These are phyloP conservation scores for Ceratocystis diversiconidia DNA, from an alignment of 2,329 filamentous ascomycete genomes.

Conservation along the genomic window DNA sequence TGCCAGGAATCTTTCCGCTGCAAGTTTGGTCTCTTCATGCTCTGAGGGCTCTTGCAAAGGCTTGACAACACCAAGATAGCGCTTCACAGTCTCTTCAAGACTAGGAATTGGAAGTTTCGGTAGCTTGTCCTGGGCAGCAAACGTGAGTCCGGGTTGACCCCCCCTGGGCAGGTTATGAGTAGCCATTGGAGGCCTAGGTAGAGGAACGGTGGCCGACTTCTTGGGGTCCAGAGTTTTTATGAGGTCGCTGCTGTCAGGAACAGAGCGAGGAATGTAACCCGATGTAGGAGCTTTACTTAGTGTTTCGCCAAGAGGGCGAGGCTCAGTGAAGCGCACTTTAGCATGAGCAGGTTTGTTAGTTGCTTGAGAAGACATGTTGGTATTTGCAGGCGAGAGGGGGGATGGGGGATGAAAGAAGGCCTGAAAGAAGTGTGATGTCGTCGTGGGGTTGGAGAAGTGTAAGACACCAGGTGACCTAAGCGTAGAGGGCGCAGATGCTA, in stretches of 20 bases:
- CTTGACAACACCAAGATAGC: conserved; percentile 64
- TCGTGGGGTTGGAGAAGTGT: neutral
- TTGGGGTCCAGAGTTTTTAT: conserved; percentile 5
- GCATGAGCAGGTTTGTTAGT: conserved; percentile 25
- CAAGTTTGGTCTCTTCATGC: conserved; percentile 65
- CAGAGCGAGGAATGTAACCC: conserved; percentile 26
- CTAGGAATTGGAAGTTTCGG: conserved; percentile 90
- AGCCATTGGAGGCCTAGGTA: conserved; percentile 31
- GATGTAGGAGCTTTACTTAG: conserved; percentile 33
- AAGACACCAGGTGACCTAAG: conserved; percentile 31
- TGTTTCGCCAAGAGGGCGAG: conserved; percentile 58
- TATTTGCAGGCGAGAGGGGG: neutral
- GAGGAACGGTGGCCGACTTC: neutral
- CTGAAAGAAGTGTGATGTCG: neutral
- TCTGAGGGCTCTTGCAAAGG: conserved; percentile 72
- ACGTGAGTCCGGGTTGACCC: conserved; percentile 64
- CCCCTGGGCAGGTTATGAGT: conserved; percentile 35
- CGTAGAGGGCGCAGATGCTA: conserved; percentile 61
- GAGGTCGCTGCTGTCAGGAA: conserved; percentile 24
- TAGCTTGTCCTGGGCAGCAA: conserved; percentile 73
- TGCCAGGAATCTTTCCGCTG: conserved; percentile 69
- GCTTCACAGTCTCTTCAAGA: conserved; percentile 60
- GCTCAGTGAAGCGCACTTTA: conserved; percentile 37
- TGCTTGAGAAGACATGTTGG: neutral
- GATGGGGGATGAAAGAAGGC: neutral